Percentiles rank a stretch among this genome's conserved stretches.
These are phyloP conservation scores for Nepenthes gracilis DNA, from an alignment of 148 eudicot genomes.

Conservation along the genomic window DNA sequence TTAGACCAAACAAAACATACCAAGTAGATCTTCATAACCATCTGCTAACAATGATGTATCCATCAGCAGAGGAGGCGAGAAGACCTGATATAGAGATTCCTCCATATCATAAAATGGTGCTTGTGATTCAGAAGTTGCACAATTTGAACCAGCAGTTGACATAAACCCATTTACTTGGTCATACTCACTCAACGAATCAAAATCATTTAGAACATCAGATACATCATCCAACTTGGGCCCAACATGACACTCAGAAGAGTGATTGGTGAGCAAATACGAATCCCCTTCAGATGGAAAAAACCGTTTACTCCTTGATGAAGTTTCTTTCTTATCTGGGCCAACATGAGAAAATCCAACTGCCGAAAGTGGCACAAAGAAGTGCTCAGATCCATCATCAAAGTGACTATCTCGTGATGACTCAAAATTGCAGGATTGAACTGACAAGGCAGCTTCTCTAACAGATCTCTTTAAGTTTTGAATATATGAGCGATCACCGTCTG, in stretches of 20 bases:
- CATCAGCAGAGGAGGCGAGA: conserved; percentile 88
- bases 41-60: conserved; percentile 72
- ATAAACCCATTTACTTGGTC: conserved; percentile 55
- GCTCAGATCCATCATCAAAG: conserved; percentile 95
- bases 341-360: conserved; percentile 56
- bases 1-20: conserved; percentile 25
- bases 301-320: conserved; percentile 34
- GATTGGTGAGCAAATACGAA: conserved; percentile 30
- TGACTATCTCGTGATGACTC: conserved; percentile 72
- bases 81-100: conserved; percentile 70
- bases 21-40: conserved; percentile 86
- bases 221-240: conserved; percentile 44
- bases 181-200: conserved; percentile 51
- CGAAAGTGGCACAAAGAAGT: conserved; percentile 85
- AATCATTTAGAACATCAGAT: conserved; percentile 32
- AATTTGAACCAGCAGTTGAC: conserved; percentile 53
- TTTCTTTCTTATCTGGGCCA: conserved; percentile 42
- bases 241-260: conserved; percentile 22
- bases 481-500: conserved; percentile 50
- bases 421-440: conserved; percentile 40
- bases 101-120: conserved; percentile 57
- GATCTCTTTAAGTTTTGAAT: conserved; percentile 72
- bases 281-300: conserved; percentile 43
- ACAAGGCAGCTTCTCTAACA: conserved; percentile 96
- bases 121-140: conserved; percentile 51